Conservation (phyloP, 140 eudicot genomes). For the Cichorium intybus region DNA sequence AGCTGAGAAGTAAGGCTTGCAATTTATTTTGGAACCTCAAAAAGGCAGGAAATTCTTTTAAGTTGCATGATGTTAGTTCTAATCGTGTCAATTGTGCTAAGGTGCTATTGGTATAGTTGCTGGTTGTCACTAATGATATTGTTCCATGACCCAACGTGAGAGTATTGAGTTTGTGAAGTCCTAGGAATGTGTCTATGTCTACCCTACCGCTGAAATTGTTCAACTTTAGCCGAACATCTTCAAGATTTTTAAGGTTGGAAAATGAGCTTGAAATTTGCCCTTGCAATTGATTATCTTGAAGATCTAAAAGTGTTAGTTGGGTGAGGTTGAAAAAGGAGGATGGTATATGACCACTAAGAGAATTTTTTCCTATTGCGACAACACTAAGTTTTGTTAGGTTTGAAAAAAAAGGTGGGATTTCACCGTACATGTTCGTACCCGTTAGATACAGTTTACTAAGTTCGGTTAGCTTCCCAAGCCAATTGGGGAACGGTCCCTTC, state of each 20-base stretch:
- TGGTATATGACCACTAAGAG: slow-evolving; percentile 30
- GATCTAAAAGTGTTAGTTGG: background rate
- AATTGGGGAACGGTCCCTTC: background rate
- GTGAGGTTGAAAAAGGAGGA: slow-evolving; percentile 36
- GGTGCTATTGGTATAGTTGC: slow-evolving; percentile 13
- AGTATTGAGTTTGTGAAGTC: background rate
- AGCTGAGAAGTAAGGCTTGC: background rate
- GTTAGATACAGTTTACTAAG: background rate
- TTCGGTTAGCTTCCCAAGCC: slow-evolving; percentile 17
- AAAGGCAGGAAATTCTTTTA: slow-evolving; percentile 30
- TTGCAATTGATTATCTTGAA: slow-evolving; percentile 6
- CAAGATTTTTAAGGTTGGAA: slow-evolving; percentile 28
- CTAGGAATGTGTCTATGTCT: background rate
- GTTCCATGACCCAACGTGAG: background rate
- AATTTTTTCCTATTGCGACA: background rate
- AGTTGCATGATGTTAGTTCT: slow-evolving; percentile 27
- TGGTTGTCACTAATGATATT: background rate
- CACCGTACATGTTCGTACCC: background rate
- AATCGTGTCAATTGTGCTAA: slow-evolving; percentile 4
- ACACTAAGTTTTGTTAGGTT: slow-evolving; percentile 29
- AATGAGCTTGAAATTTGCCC: slow-evolving; percentile 34
- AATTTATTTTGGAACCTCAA: slow-evolving; percentile 19
- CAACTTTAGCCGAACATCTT: background rate
- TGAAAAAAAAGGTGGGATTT: slow-evolving; percentile 21
- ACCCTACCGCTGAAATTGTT: slow-evolving; percentile 7